Base-by-base conservation (phyloP, 2,329 filamentous ascomycete genomes). In the Fusarium lyarnte region DNA sequence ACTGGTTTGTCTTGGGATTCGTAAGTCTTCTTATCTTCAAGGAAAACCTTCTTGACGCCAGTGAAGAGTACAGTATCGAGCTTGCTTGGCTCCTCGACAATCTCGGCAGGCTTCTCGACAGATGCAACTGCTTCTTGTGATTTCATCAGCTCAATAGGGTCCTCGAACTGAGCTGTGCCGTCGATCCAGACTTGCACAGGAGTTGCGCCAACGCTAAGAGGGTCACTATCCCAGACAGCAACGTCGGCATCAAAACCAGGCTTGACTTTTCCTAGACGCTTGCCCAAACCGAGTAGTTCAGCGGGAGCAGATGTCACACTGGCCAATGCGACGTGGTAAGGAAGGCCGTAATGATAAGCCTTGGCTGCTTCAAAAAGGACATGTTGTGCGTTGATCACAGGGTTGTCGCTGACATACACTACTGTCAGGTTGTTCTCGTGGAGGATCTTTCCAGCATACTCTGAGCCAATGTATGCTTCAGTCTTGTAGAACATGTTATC, bases 401-500 rank as follows among this genome's bases (percentile, higher is more conserved):
- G 91, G 77, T 93, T 93, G 77, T 92, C 90, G 67, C 87, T 90
- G n/a, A 93, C 90, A 71, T 91, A 92, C 27, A 92, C 87, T 2
- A 90, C 86, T 0, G 90, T 92, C 36, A 93, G 83, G 31, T 88
- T 90, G 62, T 88, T 85, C 27, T 92, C 90, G 72, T 89, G 89
- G 1, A 93, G 84, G 8, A 89, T 85, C 77, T 91, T 92, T 31
- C 90, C 91, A 4, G 91, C 90, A 66, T 88, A 88, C 77, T 92
- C 89, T 16, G 89, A 91, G 1, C 87, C 91, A 8, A 88, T 83
- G 73, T 91, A 92, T 0, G 90, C 83, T 80, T 93, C 91, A 3
- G 87, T 84, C 80, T 93, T 92, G 85, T 92, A 93, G 78, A 88
- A 91, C 88, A 92, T 92, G 77, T 90, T 92, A 76, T 93, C 90